These are phyloP conservation scores for Candida sp. DNA, from an alignment of 1,139 yeast genomes.

Conservation along the genomic window DNA sequence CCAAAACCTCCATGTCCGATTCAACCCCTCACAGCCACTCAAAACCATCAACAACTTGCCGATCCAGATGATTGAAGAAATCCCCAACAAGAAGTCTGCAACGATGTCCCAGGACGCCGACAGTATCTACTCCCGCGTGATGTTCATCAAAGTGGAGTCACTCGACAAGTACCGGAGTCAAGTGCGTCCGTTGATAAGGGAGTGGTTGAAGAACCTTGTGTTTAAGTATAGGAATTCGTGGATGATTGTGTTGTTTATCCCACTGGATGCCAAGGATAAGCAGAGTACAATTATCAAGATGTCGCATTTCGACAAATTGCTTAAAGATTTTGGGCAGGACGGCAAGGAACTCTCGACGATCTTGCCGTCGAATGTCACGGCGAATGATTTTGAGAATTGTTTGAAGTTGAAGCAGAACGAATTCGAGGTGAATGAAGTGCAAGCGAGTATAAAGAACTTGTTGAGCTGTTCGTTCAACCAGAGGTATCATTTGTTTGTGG, in stretches of 20 bases:
- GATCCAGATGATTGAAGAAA: constrained; percentile 65
- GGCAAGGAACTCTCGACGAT: constrained; percentile 38
- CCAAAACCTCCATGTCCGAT: constrained; percentile 81
- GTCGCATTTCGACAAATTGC: constrained; percentile 67
- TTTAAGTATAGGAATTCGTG: constrained; percentile 41
- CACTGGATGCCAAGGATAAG: constrained; percentile 48
- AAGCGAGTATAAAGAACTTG: constrained; percentile 51
- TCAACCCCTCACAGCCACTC: constrained; percentile 55
- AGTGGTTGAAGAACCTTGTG: constrained; percentile 71
- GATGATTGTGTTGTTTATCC: constrained; percentile 62
- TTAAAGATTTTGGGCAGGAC: constrained; percentile 60
- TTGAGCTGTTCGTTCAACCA: constrained; percentile 60
- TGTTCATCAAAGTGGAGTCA: constrained; percentile 69
- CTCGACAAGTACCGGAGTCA: constrained; percentile 78
- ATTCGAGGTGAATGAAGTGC: constrained; percentile 45
- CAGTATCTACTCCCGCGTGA: constrained; percentile 66
- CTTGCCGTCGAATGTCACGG: constrained; percentile 8
- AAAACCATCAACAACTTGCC: constrained; percentile 72
- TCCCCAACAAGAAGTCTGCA: constrained; percentile 38
- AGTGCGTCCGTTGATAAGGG: constrained; percentile 79
- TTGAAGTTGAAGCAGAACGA: constrained; percentile 45
- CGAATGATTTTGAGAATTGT: constrained; percentile 29
- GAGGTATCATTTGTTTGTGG: constrained; percentile 36
- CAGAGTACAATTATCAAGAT: constrained; percentile 50
- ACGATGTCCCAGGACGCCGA: constrained; percentile 7